phyloP scores from a whole-genome alignment of 768 basidiomycete genomes.

The Termitomyces sp. region DNA sequence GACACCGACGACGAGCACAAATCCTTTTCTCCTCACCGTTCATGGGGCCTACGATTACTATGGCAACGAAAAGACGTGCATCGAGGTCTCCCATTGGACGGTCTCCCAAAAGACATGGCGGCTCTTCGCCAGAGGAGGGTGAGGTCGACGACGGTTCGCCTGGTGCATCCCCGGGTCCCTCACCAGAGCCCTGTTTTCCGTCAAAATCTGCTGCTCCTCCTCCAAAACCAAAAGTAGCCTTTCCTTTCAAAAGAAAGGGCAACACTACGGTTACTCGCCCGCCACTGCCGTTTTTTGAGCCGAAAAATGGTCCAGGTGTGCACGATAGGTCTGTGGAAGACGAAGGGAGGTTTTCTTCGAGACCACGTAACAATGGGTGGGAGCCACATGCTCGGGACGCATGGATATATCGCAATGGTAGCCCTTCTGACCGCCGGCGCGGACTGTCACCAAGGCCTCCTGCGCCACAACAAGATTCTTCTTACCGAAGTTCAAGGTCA shows the following conservation, averaged over 20 bases:
- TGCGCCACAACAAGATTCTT: conserved; percentile 17
- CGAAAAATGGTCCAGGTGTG: conserved; percentile 20
- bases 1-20: conserved; percentile 10
- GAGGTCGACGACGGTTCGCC: conserved; percentile 60
- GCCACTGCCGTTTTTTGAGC: conserved; percentile 9
- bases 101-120: conserved; percentile 47
- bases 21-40: conserved; percentile 2
- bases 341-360: conserved; percentile 26
- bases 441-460: conserved; percentile 13
- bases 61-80: conserved; percentile 49
- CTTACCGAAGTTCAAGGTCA: conserved; percentile 20
- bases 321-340: conserved; percentile 40
- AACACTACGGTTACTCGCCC: conserved; percentile 17
- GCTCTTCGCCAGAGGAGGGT: conserved; percentile 78
- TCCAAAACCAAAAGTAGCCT: conserved; percentile 49
- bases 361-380: conserved; percentile 29
- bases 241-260: conserved; percentile 66
- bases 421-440: conserved; percentile 15
- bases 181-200: conserved; percentile 25
- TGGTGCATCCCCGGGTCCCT: conserved; percentile 14
- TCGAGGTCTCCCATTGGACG: conserved; percentile 48
- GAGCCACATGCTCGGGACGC: conserved; percentile 12
- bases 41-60: conserved; percentile 29
- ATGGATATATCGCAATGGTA: conserved; percentile 35
- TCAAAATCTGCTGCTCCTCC: conserved; percentile 23